Percentiles rank a stretch among this genome's conserved stretches.
Evolutionary conservation across 1,284 basidiomycete genomes (phyloP).

Genomic region (Ceratobasidium sp.): DNA sequence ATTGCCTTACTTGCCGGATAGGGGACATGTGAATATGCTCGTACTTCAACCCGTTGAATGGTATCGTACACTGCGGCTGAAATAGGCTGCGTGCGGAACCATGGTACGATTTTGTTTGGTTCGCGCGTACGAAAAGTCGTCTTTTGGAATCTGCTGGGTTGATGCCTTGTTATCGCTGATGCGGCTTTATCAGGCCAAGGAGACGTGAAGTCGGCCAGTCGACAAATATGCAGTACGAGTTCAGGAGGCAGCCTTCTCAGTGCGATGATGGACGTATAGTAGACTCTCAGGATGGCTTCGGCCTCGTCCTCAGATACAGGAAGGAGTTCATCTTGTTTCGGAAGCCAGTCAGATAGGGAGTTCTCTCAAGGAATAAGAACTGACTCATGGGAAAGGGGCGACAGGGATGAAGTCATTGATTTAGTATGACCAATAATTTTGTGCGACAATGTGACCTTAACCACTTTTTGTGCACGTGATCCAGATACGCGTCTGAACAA

Average conservation of each 20-base stretch:
- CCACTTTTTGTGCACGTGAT: slow-evolving; percentile 4
- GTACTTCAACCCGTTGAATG: neutral
- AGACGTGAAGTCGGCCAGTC: slow-evolving; percentile 15
- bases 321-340: neutral
- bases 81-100: slow-evolving; percentile 21
- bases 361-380: neutral
- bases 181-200: slow-evolving; percentile 9
- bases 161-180: neutral
- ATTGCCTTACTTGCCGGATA: slow-evolving; percentile 34
- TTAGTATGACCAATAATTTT: neutral
- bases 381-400: slow-evolving; percentile 15
- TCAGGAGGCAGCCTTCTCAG: slow-evolving; percentile 7
- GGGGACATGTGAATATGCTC: slow-evolving; percentile 2
- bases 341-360: neutral
- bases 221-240: slow-evolving; percentile 19
- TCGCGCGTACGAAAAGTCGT: slow-evolving; percentile 14
- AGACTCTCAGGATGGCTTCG: neutral
- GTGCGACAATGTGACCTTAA: neutral
- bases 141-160: slow-evolving; percentile 25
- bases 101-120: slow-evolving; percentile 22
- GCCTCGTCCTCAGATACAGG: neutral
- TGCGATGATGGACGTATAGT: slow-evolving; percentile 14
- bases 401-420: neutral
- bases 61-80: neutral
- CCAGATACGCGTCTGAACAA: slow-evolving; percentile 2